phyloP scores from a whole-genome alignment of 345 rosid genomes.

The Salix suchowensis region DNA sequence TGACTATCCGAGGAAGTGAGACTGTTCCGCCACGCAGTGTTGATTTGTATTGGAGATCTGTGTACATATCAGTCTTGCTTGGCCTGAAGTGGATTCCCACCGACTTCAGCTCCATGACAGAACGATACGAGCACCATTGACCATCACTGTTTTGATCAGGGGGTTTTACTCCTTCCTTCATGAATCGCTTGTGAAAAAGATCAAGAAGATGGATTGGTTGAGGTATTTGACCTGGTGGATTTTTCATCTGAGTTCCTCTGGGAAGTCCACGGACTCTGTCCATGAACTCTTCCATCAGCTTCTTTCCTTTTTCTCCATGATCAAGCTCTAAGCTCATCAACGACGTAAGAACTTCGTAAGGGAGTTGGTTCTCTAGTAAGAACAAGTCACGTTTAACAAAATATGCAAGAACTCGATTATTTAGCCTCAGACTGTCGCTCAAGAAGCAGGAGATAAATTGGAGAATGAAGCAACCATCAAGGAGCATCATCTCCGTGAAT shows the following conservation, averaged over 20 bases:
- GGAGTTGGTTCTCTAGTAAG: slow-evolving; percentile 31
- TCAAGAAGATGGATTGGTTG: neutral
- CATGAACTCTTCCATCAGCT: neutral
- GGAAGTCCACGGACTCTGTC: neutral
- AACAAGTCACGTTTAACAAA: slow-evolving; percentile 14
- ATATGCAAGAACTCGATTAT: neutral
- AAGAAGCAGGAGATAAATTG: neutral
- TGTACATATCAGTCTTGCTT: neutral
- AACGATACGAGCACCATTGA: neutral
- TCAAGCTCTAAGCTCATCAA: neutral
- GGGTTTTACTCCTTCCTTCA: no score
- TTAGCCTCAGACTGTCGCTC: neutral
- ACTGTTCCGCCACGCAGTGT: neutral
- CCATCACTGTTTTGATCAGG: no score
- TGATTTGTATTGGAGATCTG: neutral
- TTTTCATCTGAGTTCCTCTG: no score
- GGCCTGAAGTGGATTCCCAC: neutral
- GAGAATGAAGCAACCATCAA: neutral
- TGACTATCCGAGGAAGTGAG: slow-evolving; percentile 9
- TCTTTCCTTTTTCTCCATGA: neutral
- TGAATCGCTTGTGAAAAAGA: neutral
- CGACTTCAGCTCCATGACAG: neutral
- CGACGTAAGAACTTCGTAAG: slow-evolving; percentile 10
- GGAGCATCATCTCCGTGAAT: neutral
- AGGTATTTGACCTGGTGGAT: neutral